Evolutionary conservation across 2,329 filamentous ascomycete species (phyloP).

Genomic region (Alternaria metachromatica): DNA sequence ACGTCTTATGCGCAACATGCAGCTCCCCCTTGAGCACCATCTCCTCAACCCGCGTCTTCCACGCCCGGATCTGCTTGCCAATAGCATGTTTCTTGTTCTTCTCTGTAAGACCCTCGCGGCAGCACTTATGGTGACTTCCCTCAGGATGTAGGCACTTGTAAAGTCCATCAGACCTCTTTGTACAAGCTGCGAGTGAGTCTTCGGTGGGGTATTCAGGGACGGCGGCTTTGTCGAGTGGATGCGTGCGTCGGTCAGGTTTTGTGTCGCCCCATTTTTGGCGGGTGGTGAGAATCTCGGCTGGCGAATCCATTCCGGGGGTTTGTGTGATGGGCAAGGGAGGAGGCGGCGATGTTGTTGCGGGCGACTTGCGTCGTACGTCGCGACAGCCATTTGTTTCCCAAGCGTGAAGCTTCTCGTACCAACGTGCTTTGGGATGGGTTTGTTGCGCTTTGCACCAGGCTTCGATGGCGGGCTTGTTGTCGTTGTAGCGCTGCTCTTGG

Average conservation of each 20-base stretch:
- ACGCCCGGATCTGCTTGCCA: background rate
- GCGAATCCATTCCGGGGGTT: background rate
- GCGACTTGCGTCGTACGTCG: background rate
- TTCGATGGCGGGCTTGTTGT: background rate
- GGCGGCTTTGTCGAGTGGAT: background rate
- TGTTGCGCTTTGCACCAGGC: background rate
- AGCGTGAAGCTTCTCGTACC: background rate
- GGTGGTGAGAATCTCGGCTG: background rate
- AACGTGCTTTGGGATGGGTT: background rate
- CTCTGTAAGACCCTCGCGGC: background rate
- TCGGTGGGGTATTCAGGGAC: background rate
- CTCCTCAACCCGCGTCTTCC: background rate
- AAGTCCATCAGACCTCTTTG: rapidly evolving
- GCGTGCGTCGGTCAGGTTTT: background rate
- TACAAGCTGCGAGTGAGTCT: background rate
- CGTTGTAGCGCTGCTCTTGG: background rate
- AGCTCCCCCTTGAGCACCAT: background rate
- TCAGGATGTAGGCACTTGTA: background rate
- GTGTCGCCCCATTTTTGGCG: background rate
- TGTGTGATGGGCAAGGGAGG: background rate
- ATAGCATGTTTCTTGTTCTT: background rate
- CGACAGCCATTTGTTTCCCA: background rate
- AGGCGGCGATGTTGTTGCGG: background rate
- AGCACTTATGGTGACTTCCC: background rate
- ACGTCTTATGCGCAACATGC: background rate